phyloP scores from a whole-genome alignment of 148 eudicot species.

The Vaccinium vitisidaea region DNA sequence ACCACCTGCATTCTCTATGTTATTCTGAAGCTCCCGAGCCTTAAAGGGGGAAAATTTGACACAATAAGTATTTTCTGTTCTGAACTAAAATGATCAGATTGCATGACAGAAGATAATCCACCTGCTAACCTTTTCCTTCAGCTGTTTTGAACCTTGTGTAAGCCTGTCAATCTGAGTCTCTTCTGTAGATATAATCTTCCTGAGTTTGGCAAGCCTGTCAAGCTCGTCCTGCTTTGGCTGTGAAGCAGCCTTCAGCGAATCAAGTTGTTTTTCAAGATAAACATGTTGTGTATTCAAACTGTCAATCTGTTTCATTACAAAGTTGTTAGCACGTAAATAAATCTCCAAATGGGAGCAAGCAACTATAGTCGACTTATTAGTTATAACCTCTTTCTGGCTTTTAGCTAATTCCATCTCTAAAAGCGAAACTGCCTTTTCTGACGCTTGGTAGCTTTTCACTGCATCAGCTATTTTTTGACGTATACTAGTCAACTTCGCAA shows the following conservation, averaged over 20 bases:
- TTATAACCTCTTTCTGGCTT: conserved; percentile 74
- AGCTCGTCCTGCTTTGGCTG: conserved; percentile 69
- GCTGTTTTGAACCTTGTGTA: conserved; percentile 59
- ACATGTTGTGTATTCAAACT: conserved; percentile 61
- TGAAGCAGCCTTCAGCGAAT: conserved; percentile 74
- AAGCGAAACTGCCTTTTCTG: conserved; percentile 53
- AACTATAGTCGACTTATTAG: background rate
- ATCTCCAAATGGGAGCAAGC: background rate
- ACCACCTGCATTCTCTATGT: conserved; percentile 96
- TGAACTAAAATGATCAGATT: background rate
- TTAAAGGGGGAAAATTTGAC: background rate
- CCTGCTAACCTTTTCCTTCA: conserved; percentile 72
- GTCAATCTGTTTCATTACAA: conserved; percentile 53
- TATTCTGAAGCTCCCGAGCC: conserved; percentile 81
- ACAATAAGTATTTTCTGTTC: background rate
- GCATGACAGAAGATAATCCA: background rate
- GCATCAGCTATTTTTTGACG: conserved; percentile 63
- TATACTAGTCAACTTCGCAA: conserved; percentile 40
- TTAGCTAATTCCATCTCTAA: conserved; percentile 85
- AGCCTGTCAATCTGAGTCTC: conserved; percentile 72
- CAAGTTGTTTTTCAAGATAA: conserved; percentile 74
- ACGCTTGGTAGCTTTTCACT: conserved; percentile 52
- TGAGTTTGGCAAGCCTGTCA: conserved; percentile 53
- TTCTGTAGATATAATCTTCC: conserved; percentile 50
- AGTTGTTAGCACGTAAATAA: background rate